Base-by-base conservation (phyloP, 2,329 filamentous ascomycete genomes). In the Sporothrix humicola region DNA sequence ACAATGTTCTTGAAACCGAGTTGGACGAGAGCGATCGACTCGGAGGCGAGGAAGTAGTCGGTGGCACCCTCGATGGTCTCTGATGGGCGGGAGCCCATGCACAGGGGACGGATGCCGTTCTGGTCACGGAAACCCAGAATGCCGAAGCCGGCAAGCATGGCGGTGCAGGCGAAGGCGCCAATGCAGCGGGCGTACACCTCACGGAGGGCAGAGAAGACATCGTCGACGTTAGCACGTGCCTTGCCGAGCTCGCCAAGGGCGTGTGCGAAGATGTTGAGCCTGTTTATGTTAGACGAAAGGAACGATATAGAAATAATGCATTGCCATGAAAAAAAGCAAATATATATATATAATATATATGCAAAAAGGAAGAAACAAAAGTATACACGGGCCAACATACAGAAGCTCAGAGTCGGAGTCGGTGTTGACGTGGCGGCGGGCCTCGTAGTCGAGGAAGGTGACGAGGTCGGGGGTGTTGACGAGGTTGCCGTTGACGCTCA, bases 31-130 rank as follows among this genome's bases (percentile, higher is more conserved):
- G 94, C 94, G 69, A 97, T 90, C 9, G 92, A 95, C 82, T 97
- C 94, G 0, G 94, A 97, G 0, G 94, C 93, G 85, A 97, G 89
- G 88, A 97, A 94, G 84, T 97, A 97, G 4, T 97, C 94, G 74
- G 83, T 91, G 6, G 89, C 90, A 2, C 88, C 85, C 50, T 88
- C 86, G 54, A 89, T 74, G 0, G 86, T 91, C 15, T 85, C 82
- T 1, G 92, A 94, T 1, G 89, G 87, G 72, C 94, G 88, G 68
- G 90, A 92, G 58, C 94, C 94, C 10, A 97, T 84, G 65, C 93
- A 89, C 76, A 97, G 88, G 2, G 94, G 94, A 13, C 94, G 92
- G 79, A 97, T 97, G 75, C 93, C 93, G 79, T 94, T 89, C 6
- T 90, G 84, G 80, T 97, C 93, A 76, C 93, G 89, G 85, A 95